Evolutionary conservation across 73 alveolate genomes (phyloP).

Genomic region (Urostyla sp.): DNA sequence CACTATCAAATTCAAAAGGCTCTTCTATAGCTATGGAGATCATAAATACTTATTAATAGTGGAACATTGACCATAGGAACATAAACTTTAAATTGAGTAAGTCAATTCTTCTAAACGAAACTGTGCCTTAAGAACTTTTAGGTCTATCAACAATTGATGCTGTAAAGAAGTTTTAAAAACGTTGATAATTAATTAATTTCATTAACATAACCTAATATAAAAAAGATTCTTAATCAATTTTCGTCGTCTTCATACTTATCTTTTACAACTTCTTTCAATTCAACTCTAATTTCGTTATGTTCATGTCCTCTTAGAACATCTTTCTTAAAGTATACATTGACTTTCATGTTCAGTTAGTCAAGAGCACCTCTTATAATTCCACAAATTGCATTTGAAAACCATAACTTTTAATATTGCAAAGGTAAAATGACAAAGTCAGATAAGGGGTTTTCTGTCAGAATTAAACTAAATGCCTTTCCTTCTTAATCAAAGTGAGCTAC

Average conservation of each 20-base stretch:
- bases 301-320: constrained; percentile 86
- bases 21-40: constrained; percentile 15
- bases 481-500: constrained; percentile 74
- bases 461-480: constrained; percentile 71
- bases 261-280: constrained; percentile 80
- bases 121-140: constrained; percentile 17
- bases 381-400: constrained; percentile 86
- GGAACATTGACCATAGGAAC: background rate
- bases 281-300: constrained; percentile 78
- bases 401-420: constrained; percentile 71
- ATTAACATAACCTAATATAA: background rate
- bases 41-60: background rate
- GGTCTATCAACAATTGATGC: constrained; percentile 32
- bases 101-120: constrained; percentile 17
- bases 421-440: constrained; percentile 87
- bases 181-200: too few relatives aligned
- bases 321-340: constrained; percentile 67
- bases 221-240: constrained; percentile 36
- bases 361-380: constrained; percentile 92
- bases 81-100: background rate
- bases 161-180: constrained; percentile 5
- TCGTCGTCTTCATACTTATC: constrained; percentile 91
- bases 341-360: constrained; percentile 82
- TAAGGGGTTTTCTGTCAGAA: constrained; percentile 82
- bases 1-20: constrained; percentile 21